Evolutionary conservation across 2,329 filamentous ascomycete species (phyloP), one percentile per base, ranked within the genome.

Genomic region (Fusarium beomiforme): DNA sequence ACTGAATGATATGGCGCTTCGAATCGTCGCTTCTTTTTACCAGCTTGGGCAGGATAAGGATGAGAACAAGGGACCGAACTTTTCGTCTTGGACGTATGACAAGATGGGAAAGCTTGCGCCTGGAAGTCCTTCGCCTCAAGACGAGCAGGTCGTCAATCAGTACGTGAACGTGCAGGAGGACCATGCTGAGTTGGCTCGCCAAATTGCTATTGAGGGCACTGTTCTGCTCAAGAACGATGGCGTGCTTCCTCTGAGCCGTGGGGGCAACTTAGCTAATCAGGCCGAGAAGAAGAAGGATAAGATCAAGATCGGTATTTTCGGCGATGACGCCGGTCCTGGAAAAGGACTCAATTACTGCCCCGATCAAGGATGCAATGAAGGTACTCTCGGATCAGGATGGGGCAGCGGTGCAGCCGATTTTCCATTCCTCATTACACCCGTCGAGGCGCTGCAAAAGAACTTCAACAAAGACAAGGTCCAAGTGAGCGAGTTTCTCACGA

Each of bases 21-120:
- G 95, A 16, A 89, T 97, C 69, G 93, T 97, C 2, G 95, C 95
- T 1, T 88, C 94, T 0, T 98, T 94, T 92, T 98, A 97, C 77
- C 93, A 96, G 79, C 83, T 96, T 24, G 92, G 93, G 0, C 92
- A 97, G 78, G 92, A 94, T 44, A 71, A 84, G 21, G 84, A 91
- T 61, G 93, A 93, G 73, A 90, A 91, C 19, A 91, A 91, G 13
- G 84, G 94, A 13, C 92, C 93, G 1, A 95, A 93, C 82, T 95
- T 95, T 81, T 92, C 92, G 67, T 91, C 91, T 2, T 95, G 92
- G 92, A 91, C 90, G 1, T 80, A 85, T 19, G 83, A 88, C 33
- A 81, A 83, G 59, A 85, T 82, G 46, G 91, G 89, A 0, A 83
- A 81, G 8, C 79, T 90, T 34, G 85, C 89, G 19, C 75, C 78